Conservation (phyloP, 257 asterid species). For the Forsythia viridissima region DNA sequence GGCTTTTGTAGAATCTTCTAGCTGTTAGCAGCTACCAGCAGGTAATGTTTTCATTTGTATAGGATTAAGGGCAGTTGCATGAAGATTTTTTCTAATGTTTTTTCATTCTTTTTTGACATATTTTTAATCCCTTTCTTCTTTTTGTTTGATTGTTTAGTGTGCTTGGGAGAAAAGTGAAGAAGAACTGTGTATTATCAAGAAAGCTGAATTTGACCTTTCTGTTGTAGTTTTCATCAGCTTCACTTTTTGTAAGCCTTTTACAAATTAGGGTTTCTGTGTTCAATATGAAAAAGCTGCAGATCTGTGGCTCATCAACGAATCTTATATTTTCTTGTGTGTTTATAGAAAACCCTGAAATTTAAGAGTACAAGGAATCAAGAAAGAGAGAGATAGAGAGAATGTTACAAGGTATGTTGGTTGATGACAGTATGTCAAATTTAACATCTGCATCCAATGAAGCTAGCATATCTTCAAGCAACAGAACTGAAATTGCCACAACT, state of each 20-base stretch:
- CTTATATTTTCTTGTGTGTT: neutral
- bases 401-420: constrained; percentile 40
- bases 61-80: constrained; percentile 34
- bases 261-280: constrained; percentile 40
- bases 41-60: constrained; percentile 50
- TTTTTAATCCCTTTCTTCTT: constrained; percentile 11
- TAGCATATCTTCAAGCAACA: constrained; percentile 55
- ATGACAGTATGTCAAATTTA: constrained; percentile 64
- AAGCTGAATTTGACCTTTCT: constrained; percentile 35
- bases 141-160: constrained; percentile 17
- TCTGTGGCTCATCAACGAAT: neutral
- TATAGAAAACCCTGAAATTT: neutral
- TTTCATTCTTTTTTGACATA: constrained; percentile 27
- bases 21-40: constrained; percentile 55
- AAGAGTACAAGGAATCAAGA: neutral
- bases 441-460: constrained; percentile 74
- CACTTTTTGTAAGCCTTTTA: constrained; percentile 31
- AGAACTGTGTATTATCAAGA: constrained; percentile 9
- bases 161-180: constrained; percentile 19
- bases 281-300: constrained; percentile 8
- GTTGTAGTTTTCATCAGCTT: constrained; percentile 31
- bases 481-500: constrained; percentile 28
- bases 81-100: constrained; percentile 26
- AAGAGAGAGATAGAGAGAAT: neutral
- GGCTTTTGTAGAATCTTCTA: constrained; percentile 59